These are phyloP conservation scores for Globisporangium yorkense DNA, from an alignment of 352 stramenopile species.

Conservation along the genomic window DNA sequence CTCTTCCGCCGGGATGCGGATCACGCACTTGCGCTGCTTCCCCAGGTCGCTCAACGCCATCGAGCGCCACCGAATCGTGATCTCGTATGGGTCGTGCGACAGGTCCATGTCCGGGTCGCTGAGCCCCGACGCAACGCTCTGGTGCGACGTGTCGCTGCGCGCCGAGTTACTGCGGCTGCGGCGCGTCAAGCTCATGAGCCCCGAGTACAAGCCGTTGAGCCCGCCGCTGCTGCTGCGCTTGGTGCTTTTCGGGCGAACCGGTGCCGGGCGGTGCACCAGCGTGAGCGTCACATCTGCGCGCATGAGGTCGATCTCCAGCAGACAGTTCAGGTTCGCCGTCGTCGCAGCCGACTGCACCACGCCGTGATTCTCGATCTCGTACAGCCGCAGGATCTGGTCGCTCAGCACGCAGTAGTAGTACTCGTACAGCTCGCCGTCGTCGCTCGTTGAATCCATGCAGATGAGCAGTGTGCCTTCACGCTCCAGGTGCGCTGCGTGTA, in stretches of 20 bases:
- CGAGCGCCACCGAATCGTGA: slow-evolving; percentile 14
- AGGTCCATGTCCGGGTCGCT: slow-evolving; percentile 10
- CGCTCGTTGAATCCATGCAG: slow-evolving; percentile 1
- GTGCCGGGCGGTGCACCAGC: slow-evolving; percentile 16
- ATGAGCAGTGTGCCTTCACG: slow-evolving; percentile 28
- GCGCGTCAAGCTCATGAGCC: slow-evolving; percentile 6
- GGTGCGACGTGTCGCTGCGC: slow-evolving; percentile 6
- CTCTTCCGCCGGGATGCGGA: slow-evolving; percentile 49
- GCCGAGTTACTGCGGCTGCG: slow-evolving; percentile 10
- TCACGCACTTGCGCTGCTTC: slow-evolving; percentile 9
- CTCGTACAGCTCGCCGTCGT: slow-evolving; percentile 21
- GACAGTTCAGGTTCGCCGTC: slow-evolving; percentile 2
- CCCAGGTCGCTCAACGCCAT: slow-evolving; percentile 1
- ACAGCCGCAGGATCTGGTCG: slow-evolving; percentile 28
- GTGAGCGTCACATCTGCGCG: slow-evolving; percentile 28
- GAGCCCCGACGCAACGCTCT: slow-evolving; percentile 4
- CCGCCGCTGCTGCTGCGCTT: slow-evolving; percentile 1
- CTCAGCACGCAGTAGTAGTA: slow-evolving; percentile 30
- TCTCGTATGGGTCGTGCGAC: slow-evolving; percentile 10
- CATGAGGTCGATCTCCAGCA: slow-evolving; percentile 33
- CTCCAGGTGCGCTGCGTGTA: slow-evolving; percentile 16
- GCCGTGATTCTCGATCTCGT: slow-evolving; percentile 14
- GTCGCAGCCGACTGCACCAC: not conserved
- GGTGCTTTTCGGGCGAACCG: slow-evolving; percentile 1
- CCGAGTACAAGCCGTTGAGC: slow-evolving; percentile 5